Conservation (phyloP, 768 basidiomycete species). For the Auricularia auricula-judae region DNA sequence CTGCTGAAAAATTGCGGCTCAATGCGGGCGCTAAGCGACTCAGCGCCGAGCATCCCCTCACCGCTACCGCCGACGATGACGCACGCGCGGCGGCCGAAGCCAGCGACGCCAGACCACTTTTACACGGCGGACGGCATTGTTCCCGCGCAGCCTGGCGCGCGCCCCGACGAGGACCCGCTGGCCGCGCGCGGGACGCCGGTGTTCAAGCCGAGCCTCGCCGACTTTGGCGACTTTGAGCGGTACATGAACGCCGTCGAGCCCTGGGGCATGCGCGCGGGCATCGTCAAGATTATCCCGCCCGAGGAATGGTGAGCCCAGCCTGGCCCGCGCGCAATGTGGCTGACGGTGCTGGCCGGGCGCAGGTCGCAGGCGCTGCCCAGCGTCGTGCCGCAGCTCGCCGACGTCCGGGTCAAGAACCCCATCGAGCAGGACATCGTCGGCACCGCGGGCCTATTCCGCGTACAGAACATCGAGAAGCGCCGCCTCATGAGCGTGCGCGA, state of each 20-base stretch:
- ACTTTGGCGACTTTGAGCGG: constrained; percentile 84
- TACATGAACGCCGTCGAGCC: constrained; percentile 80
- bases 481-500: constrained; percentile 75
- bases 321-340: neutral
- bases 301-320: constrained; percentile 60
- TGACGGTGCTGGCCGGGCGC: constrained; percentile 6
- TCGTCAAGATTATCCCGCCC: constrained; percentile 93
- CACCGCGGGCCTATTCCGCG: constrained; percentile 73
- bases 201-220: constrained; percentile 87
- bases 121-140: constrained; percentile 30
- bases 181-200: constrained; percentile 90
- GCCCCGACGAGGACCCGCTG: constrained; percentile 59
- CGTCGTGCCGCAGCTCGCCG: constrained; percentile 54
- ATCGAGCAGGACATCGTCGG: constrained; percentile 94
- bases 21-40: no score
- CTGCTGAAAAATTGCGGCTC: no score
- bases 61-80: neutral
- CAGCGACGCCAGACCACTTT: constrained; percentile 74
- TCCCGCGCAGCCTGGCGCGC: neutral
- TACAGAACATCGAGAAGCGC: constrained; percentile 85
- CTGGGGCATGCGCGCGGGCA: constrained; percentile 87
- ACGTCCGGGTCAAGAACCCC: constrained; percentile 74
- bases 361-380: constrained; percentile 68
- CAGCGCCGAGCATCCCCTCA: neutral
- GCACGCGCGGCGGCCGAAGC: constrained; percentile 7